Conservation (phyloP, 208 protist species). For the Trypanosoma mega region DNA sequence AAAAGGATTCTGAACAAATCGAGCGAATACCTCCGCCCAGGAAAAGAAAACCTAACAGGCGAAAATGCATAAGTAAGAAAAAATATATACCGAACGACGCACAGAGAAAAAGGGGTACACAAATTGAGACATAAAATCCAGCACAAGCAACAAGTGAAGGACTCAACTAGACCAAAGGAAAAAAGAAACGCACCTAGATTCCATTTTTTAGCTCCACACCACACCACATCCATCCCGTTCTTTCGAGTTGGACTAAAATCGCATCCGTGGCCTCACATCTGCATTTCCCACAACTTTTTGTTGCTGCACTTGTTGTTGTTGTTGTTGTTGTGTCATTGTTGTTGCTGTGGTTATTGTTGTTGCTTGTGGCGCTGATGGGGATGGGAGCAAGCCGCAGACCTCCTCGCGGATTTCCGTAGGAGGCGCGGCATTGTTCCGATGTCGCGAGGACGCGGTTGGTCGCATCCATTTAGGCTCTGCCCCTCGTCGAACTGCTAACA, state of each 20-base stretch:
- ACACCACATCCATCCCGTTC: background rate
- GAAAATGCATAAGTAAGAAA: conserved; percentile 1
- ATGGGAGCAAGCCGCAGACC: too few species aligned
- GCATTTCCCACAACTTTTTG: background rate
- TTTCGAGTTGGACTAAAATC: conserved; percentile 2
- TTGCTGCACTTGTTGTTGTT: background rate
- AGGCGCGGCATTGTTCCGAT: too few species aligned
- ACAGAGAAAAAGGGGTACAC: conserved; percentile 6
- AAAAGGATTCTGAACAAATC: background rate
- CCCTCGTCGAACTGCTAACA: background rate
- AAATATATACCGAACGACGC: background rate
- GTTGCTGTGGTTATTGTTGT: too few species aligned
- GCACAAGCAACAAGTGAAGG: background rate
- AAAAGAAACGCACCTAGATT: background rate
- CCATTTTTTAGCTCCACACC: background rate
- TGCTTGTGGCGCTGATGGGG: too few species aligned
- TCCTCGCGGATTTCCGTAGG: too few species aligned
- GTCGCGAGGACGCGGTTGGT: background rate
- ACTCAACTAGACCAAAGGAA: background rate
- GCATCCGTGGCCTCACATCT: conserved; percentile 8
- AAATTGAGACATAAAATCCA: background rate
- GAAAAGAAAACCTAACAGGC: background rate
- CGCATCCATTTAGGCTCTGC: background rate
- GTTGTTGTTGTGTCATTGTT: too few species aligned
- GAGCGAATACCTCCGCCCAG: background rate